phyloP scores from a whole-genome alignment of 768 basidiomycete species.

The Kwoniella europaea region DNA sequence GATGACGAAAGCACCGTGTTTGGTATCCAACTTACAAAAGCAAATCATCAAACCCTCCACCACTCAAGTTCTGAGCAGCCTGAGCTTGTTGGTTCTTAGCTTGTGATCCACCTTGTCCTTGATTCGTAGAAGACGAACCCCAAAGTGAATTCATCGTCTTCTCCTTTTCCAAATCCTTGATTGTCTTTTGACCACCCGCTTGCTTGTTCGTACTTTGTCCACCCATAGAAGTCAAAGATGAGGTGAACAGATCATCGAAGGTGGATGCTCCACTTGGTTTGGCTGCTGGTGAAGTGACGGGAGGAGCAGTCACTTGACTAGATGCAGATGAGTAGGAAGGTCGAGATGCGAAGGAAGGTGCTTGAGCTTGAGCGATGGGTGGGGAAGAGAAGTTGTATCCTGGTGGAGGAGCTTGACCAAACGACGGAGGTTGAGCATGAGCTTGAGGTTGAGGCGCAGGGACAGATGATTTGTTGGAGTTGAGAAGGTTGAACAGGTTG shows the following conservation, averaged over 20 bases:
- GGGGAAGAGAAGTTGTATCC: conserved; percentile 53
- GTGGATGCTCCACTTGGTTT: conserved; percentile 27
- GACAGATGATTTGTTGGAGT: conserved; percentile 31
- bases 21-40: conserved; percentile 19
- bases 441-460: conserved; percentile 27
- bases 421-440: conserved; percentile 7
- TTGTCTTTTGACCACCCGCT: conserved; percentile 67
- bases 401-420: conserved; percentile 45
- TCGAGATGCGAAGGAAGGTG: conserved; percentile 62
- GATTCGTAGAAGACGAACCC: conserved; percentile 60
- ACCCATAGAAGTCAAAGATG: conserved; percentile 67
- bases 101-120: not conserved
- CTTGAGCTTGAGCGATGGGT: conserved; percentile 27
- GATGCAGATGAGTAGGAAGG: conserved; percentile 48
- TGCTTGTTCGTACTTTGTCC: conserved; percentile 19
- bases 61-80: conserved; percentile 13
- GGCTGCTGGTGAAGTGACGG: conserved; percentile 20
- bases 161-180: conserved; percentile 87
- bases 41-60: conserved; percentile 39
- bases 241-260: conserved; percentile 88
- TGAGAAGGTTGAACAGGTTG: conserved; percentile 57
- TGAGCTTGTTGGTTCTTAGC: conserved; percentile 4
- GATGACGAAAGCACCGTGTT: not conserved
- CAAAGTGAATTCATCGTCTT: conserved; percentile 81
- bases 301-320: conserved; percentile 16